These are phyloP conservation scores for Neophaeococcomyces aloes DNA, from an alignment of 2,329 filamentous ascomycete genomes.

Conservation along the genomic window DNA sequence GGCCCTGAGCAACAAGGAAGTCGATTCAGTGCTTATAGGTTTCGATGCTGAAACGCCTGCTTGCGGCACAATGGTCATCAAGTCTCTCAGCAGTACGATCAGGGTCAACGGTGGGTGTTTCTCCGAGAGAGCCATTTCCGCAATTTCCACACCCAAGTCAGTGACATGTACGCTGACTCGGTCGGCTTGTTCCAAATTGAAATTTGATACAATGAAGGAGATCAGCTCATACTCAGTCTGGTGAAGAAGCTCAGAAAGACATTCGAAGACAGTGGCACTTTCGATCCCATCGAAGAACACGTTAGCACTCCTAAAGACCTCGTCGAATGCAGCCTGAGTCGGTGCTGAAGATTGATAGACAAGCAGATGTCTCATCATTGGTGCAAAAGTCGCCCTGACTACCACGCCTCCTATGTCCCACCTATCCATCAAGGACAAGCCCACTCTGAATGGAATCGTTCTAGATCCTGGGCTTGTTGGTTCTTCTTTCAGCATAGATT, in stretches of 20 bases:
- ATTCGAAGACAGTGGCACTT: constrained; percentile 82
- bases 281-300: constrained; percentile 97
- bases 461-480: constrained; percentile 52
- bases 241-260: constrained; percentile 49
- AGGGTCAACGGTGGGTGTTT: not conserved
- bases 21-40: too few species aligned
- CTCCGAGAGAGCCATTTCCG: not conserved
- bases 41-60: too few species aligned
- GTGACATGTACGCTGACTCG: constrained; percentile 85
- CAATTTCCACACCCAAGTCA: not conserved
- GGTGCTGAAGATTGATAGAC: constrained; percentile 57
- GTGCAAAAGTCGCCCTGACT: constrained; percentile 78
- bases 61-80: not conserved
- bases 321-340: constrained; percentile 62
- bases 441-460: constrained; percentile 80
- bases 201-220: constrained; percentile 71
- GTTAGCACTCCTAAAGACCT: constrained; percentile 84
- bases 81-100: not conserved
- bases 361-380: constrained; percentile 69
- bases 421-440: constrained; percentile 90
- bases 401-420: constrained; percentile 93
- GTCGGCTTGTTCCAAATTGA: constrained; percentile 89
- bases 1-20: too few species aligned
- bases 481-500: constrained; percentile 60
- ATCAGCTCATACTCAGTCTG: constrained; percentile 58